Evolutionary conservation across 192 early-diverging fungal genomes (phyloP).

Genomic region (Coemansia sp.): DNA sequence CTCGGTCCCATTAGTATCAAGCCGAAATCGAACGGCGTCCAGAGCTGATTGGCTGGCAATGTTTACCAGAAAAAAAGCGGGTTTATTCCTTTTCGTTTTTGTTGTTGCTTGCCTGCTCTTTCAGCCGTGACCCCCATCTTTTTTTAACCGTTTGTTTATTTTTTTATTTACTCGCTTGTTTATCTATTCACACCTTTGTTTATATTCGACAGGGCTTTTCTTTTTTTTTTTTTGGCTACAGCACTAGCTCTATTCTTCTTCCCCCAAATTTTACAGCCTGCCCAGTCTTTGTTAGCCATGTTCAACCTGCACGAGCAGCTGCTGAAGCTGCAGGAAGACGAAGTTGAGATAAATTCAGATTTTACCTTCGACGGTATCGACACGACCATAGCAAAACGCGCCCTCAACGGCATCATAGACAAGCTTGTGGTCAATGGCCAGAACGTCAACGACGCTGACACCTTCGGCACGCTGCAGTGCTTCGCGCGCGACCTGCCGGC

Average conservation of each 20-base stretch:
- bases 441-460: conserved; percentile 33
- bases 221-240: background rate
- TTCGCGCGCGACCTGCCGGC: conserved; percentile 53
- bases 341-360: conserved; percentile 41
- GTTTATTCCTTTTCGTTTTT: too few relatives aligned
- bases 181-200: background rate
- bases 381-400: conserved; percentile 40
- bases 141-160: background rate
- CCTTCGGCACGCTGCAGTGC: conserved; percentile 34
- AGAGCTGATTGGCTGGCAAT: conserved; percentile 3
- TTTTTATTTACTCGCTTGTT: background rate
- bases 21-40: background rate
- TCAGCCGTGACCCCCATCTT: too few relatives aligned
- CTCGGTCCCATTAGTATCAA: background rate
- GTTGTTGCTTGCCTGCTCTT: too few relatives aligned
- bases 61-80: conserved; percentile 4
- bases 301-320: conserved; percentile 63
- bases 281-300: conserved; percentile 26
- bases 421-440: conserved; percentile 48
- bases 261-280: too few relatives aligned
- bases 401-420: conserved; percentile 57
- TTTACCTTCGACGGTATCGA: conserved; percentile 44
- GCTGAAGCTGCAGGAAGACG: conserved; percentile 59
- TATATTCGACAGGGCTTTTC: background rate
- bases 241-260: background rate